Conservation (phyloP, 768 basidiomycete genomes). For the Cyathus striatus region DNA sequence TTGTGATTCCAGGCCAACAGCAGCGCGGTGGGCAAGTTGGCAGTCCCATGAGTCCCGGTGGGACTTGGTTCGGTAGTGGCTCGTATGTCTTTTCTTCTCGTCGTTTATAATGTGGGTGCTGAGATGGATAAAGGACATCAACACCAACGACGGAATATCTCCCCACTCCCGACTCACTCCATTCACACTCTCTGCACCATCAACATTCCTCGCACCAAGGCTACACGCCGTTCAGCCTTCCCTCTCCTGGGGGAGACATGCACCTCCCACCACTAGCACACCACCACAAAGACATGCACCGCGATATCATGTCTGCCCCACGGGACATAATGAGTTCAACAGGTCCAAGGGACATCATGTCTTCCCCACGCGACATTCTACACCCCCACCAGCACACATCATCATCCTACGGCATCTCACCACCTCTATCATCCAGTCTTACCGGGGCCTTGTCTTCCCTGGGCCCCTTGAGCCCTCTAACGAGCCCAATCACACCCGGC, state of each 20-base stretch:
- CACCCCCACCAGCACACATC: too few relatives aligned
- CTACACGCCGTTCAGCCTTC: slow-evolving; percentile 6
- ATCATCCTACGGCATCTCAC: too few relatives aligned
- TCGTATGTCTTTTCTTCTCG: neutral
- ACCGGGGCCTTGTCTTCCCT: too few relatives aligned
- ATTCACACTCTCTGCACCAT: slow-evolving; percentile 20
- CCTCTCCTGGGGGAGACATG: neutral
- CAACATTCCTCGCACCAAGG: slow-evolving; percentile 8
- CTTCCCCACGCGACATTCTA: too few relatives aligned
- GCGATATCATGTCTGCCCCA: neutral
- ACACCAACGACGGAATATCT: slow-evolving; percentile 37
- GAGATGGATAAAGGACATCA: slow-evolving; percentile 9
- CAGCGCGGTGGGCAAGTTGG: neutral
- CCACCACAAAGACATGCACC: neutral
- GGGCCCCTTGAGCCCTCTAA: too few relatives aligned
- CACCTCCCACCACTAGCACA: neutral
- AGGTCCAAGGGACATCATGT: too few relatives aligned
- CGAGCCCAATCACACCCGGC: too few relatives aligned
- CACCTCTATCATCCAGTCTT: too few relatives aligned
- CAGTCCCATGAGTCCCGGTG: slow-evolving; percentile 8
- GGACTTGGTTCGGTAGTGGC: too few relatives aligned
- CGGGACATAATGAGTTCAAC: too few relatives aligned
- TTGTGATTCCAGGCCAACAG: neutral
- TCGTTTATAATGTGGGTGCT: neutral
- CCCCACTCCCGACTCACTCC: slow-evolving; percentile 33